Percentiles rank a stretch among this genome's conserved stretches.
phyloP scores from a whole-genome alignment of 345 rosid genomes.

The Citrus australasica region DNA sequence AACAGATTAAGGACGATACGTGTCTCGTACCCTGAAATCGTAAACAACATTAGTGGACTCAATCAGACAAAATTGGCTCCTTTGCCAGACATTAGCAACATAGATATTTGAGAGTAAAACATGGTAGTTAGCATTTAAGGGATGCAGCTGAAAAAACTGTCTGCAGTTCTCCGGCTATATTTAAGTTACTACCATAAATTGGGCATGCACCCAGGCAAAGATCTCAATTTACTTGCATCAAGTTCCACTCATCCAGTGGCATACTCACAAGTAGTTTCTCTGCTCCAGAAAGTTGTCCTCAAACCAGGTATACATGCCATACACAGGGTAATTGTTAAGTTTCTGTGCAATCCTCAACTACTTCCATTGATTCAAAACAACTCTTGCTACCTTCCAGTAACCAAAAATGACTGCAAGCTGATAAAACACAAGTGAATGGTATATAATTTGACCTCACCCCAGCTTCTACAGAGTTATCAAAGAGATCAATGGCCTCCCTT shows the following conservation, averaged over 20 bases:
- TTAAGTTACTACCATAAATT: background rate
- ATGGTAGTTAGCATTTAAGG: background rate
- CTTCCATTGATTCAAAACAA: background rate
- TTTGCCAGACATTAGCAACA: background rate
- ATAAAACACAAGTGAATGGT: background rate
- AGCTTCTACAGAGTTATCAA: background rate
- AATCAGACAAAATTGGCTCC: background rate
- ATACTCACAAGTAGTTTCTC: background rate
- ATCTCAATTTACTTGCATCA: background rate
- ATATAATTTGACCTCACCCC: background rate
- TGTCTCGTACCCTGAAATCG: background rate
- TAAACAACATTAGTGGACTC: background rate
- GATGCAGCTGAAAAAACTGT: constrained; percentile 1
- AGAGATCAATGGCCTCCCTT: constrained; percentile 3
- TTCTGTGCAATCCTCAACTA: background rate
- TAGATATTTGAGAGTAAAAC: background rate
- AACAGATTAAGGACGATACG: background rate
- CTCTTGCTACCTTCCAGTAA: background rate
- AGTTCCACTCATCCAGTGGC: background rate
- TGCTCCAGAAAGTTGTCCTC: constrained; percentile 3
- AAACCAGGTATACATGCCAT: background rate
- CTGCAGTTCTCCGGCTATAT: too few species aligned
- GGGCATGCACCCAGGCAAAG: background rate
- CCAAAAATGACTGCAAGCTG: background rate
- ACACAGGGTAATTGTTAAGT: background rate